Base-by-base conservation (phyloP, 192 early-diverging fungal genomes). In the Coemansia sp. region DNA sequence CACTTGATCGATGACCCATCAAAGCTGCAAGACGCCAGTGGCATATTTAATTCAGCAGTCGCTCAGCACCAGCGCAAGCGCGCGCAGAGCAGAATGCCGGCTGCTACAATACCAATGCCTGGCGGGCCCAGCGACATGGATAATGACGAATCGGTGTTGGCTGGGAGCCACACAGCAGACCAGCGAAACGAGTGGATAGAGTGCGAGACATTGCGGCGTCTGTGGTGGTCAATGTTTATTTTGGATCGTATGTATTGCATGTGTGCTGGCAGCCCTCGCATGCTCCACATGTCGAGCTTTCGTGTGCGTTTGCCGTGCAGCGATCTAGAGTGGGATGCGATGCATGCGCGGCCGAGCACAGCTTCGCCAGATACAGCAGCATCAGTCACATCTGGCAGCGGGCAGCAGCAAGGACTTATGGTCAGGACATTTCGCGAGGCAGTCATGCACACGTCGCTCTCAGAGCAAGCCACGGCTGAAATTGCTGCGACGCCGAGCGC, bases 191-290 rank as follows among this genome's bases (percentile, higher is more conserved):
- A 63, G n/a, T 63, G 66, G 68, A 68, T 80, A 24, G 72, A 80
- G 56, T 56, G 61, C 28, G 77, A 80, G 47, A 80, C 77, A 5
- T 34, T 80, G 61, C 68, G 77, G 25, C 64, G 77, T 1, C 63
- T 80, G 5, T 80, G 77, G 77, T 80, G 77, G 77, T 57, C 73
- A 8, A 63, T 71, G 77, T 80, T 61, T 56, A 61, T 71, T n/a
- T 34, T 74, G n/a, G 77, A 80, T 42, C 71, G 72, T 46, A 64
- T 66, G 58, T 66, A 57, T 37, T 56, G 58, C 20, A 5, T 66
- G 17, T 56, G 61, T 17, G 69, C 73, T 34, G 77, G 72, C 10
- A 51, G 58, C 31, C 73, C 68, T 12, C 77, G 77, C 21, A 65
- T 71, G 61, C 34, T 80, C 15, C 62, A 60, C 14, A 61, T 63